These are phyloP conservation scores for Stephanodiscus triporus DNA, from an alignment of 108 stramenopile genomes.

Conservation along the genomic window DNA sequence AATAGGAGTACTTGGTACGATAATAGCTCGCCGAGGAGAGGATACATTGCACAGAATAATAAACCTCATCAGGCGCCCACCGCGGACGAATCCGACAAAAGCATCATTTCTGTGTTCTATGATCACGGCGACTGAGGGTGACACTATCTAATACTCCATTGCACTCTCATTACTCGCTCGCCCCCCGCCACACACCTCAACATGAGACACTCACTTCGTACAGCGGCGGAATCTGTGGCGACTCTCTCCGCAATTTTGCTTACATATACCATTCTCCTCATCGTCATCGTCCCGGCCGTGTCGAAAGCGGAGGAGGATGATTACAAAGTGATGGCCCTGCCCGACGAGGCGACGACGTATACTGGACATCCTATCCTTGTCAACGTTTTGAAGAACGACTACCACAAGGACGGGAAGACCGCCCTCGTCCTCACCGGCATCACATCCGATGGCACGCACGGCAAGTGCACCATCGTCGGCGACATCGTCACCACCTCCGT, in stretches of 20 bases:
- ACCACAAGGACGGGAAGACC: background rate
- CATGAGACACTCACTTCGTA: background rate
- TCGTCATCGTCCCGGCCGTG: background rate
- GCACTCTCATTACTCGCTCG: too few species aligned
- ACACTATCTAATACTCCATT: background rate
- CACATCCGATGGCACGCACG: background rate
- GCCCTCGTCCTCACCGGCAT: background rate
- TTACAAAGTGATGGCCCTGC: background rate
- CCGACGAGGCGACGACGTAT: slow-evolving; percentile 12
- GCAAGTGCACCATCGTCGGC: background rate
- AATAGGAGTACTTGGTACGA: too few species aligned
- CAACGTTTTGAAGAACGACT: background rate
- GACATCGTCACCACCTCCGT: background rate
- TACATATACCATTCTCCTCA: background rate
- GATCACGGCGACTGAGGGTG: too few species aligned
- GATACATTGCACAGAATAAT: too few species aligned
- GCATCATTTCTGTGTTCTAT: too few species aligned
- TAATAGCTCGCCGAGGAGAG: too few species aligned
- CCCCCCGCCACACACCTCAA: too few species aligned
- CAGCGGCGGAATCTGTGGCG: background rate
- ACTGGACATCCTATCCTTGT: background rate
- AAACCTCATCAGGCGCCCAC: too few species aligned
- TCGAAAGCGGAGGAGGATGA: background rate
- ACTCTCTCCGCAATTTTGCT: slow-evolving; percentile 5
- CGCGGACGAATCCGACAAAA: too few species aligned